Base-by-base conservation (phyloP, 73 alveolate genomes). In the Symbiodinium pilosum region DNA sequence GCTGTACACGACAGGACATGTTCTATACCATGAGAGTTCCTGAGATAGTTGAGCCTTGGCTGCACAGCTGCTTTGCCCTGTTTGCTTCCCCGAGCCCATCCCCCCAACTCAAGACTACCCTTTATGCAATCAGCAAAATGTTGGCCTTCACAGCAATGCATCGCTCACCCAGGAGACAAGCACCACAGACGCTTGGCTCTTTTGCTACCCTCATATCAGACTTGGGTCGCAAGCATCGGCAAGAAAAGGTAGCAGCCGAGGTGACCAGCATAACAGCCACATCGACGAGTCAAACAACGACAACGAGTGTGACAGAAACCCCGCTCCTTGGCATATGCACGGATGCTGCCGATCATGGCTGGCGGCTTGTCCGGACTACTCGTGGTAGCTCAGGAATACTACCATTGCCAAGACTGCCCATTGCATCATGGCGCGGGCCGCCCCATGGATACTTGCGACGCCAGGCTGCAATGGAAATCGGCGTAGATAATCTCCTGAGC, bases 1-100 rank as follows among this genome's bases (percentile, higher is more conserved):
- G 59, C 6, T 47, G 59, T 14, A 47, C 59, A 9, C 14, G 6
- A 75, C 95, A 88, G 95, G 95, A 88, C 86, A 88, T 88, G 95
- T 88, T 88, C 86, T 88, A 39, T 68, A 77, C 47, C 86, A 59
- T 88, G 95, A 44, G 95, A 39, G 86, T 88, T 59, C 95, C 95
- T 16, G 64, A 69, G 71, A 88, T 86, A 24, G 69, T 21, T n/a
- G 95, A 9, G 21, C 85, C 68, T 24, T 26, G 73, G 42, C 95
- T 87, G 84, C 83, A 87, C 9, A 34, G 40, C 59, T 16, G 81
- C 34, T 26, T n/a, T n/a, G n/a, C n/a, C n/a, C n/a, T n/a, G n/a
- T n/a, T n/a, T n/a, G n/a, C n/a, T n/a, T n/a, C n/a, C n/a, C n/a
- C n/a, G n/a, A n/a, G n/a, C n/a, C n/a, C n/a, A n/a, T n/a, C n/a